Evolutionary conservation across 108 stramenopile genomes (phyloP), one percentile per base, ranked within the genome.

Genomic region (Cyclotella cryptica): DNA sequence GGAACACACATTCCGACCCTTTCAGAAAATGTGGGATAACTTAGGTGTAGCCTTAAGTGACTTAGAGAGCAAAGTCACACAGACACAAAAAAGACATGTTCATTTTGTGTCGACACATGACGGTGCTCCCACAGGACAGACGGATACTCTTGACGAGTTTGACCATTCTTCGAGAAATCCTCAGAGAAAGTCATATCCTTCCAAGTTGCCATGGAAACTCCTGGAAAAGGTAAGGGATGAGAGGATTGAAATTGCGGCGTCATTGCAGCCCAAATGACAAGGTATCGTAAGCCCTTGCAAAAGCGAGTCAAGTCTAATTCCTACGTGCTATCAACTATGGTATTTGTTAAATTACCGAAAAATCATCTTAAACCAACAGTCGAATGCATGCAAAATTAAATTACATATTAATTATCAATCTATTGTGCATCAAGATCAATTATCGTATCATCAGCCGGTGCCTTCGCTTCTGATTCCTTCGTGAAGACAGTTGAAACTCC

Each of bases 381-480:
- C n/a, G n/a, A n/a, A n/a, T n/a, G n/a, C n/a, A n/a, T n/a, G n/a
- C n/a, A n/a, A n/a, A n/a, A n/a, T n/a, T 58, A 28, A 13, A 58
- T 28, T 28, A 58, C 13, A 12, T 58, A 1, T 49, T n/a, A 3
- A 49, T 49, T 35, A 35, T 35, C 35, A 6, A 24, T 2, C 71
- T 80, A 12, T 6, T 67, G 22, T 5, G 29, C 52, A 66, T 82
- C 81, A 67, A 82, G 81, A 66, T 82, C 81, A 61, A 82, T 76
- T 29, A 82, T 65, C 1, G 75, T 30, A 42, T 75, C 75, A 40
- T 76, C 81, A 59, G 46, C 35, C 52, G 45, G 35, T 18, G 41
- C 35, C 15, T 80, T 45, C 51, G 35, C 51, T 45, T 45, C 68
- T 69, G 44, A 13, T 7, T 46, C 11, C 58, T 17, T 14, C 18